phyloP scores from a whole-genome alignment of 148 eudicot species.

The Rhododendron mucronatum region DNA sequence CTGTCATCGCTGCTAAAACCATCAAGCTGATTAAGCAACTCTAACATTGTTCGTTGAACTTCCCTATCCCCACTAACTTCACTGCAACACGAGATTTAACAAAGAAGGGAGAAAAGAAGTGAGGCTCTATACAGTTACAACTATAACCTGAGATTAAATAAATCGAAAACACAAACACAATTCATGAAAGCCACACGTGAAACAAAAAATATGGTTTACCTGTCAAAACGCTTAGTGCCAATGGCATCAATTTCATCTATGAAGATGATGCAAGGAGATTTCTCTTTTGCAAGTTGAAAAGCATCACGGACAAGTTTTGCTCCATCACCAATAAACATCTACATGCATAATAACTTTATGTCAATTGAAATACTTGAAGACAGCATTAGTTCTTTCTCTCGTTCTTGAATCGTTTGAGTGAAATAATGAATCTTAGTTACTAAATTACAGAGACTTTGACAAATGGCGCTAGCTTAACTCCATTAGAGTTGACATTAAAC shows the following conservation, averaged over 20 bases:
- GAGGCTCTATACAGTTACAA: neutral
- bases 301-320: slow-evolving; percentile 99
- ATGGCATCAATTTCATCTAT: slow-evolving; percentile 99
- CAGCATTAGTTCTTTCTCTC: too few relatives aligned
- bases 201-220: slow-evolving; percentile 29
- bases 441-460: neutral
- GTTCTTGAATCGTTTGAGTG: too few relatives aligned
- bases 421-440: neutral
- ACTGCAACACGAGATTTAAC: slow-evolving; percentile 39
- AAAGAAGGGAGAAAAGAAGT: neutral
- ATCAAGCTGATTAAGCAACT: slow-evolving; percentile 91
- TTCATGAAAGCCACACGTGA: neutral
- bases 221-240: slow-evolving; percentile 95
- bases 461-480: neutral
- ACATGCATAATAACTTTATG: slow-evolving; percentile 2
- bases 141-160: neutral
- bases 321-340: slow-evolving; percentile 99
- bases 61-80: slow-evolving; percentile 98
- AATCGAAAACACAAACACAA: neutral
- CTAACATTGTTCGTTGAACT: slow-evolving; percentile 95
- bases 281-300: slow-evolving; percentile 94
- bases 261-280: slow-evolving; percentile 92
- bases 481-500: neutral
- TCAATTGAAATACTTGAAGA: too few relatives aligned
- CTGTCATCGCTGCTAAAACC: slow-evolving; percentile 97